These are phyloP conservation scores for Naganishia friedmannii DNA, from an alignment of 768 basidiomycete genomes.

Conservation along the genomic window DNA sequence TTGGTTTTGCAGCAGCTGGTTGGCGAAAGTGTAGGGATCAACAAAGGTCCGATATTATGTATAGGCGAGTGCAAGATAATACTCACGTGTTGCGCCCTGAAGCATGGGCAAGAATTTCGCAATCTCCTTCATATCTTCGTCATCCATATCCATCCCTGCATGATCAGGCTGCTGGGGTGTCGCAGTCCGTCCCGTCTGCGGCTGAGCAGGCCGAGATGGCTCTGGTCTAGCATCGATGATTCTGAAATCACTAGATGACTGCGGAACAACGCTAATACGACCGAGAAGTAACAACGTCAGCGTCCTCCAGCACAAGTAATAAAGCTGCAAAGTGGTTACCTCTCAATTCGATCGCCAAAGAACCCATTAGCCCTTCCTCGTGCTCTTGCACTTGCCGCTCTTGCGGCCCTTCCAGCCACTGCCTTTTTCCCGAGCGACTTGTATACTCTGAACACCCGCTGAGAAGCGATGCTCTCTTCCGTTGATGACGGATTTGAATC, in stretches of 20 bases:
- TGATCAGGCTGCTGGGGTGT: not conserved
- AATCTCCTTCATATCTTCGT: constrained; percentile 45
- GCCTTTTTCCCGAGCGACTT: not conserved
- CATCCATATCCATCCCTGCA: constrained; percentile 24
- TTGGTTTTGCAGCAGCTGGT: not conserved
- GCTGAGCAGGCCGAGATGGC: constrained; percentile 7
- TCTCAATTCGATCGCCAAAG: constrained; percentile 13
- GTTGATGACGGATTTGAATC: not conserved
- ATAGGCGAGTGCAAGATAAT: not conserved
- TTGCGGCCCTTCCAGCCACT: not conserved
- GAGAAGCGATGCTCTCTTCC: not conserved
- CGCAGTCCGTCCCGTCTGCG: constrained; percentile 20
- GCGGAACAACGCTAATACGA: not conserved
- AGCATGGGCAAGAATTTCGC: constrained; percentile 52
- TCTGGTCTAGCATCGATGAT: constrained; percentile 48
- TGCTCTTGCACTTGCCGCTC: not conserved
- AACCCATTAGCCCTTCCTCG: not conserved
- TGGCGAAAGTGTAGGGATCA: not conserved
- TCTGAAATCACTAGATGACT: constrained; percentile 23
- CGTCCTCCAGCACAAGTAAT: not conserved
- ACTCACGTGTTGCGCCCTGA: constrained; percentile 38
- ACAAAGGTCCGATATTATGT: not conserved
- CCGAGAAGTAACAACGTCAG: not conserved
- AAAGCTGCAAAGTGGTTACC: not conserved
- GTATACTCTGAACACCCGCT: constrained; percentile 21